Base-by-base conservation (phyloP, 371 early-diverging fungal species). In the Blakeslea trispora region DNA sequence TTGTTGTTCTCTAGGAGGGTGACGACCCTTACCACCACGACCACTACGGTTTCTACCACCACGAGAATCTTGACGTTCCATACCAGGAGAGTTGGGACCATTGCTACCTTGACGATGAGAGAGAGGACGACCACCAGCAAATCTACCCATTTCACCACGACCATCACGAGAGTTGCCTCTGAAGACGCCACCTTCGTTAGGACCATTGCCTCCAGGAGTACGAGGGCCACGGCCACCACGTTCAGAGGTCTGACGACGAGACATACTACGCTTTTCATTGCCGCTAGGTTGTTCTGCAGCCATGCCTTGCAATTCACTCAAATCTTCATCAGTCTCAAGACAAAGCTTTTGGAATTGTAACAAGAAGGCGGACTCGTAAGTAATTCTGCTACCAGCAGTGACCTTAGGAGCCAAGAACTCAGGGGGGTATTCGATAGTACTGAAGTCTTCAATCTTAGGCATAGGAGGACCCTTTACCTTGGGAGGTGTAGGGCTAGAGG, bases 351-450 rank as follows among this genome's bases (percentile, higher is more conserved):
- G 77, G 75, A 94, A 94, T 55, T 84, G 85, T 74, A 90, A 72
- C 73, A 97, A 81, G 70, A 95, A 97, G 50, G 77, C 84, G 53
- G 81, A 79, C 23, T 81, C 79, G 59, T 90, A 90, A 57, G 79
- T 68, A 49, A 79, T 79, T 64, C 79, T 82, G 44, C 83, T 82
- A 43, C 69, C 69, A 8, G 32, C 51, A 13, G 70, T 62, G 17
- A 68, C 69, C 41, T 49, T 64, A 7, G 81, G 77, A 47, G 71
- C 71, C 45, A 64, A 61, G 41, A 82, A 72, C 13, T 69, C 58
- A 44, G 74, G 55, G 32, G 85, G 81, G 59, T 82, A 74, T 19
- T 59, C 37, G 13, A 78, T 59, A 4, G 71, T 40, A 42, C 66
- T 61, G 52, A 71, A 59, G 46, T 80, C 63, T 48, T 69, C 59